Conservation (phyloP, 2,329 filamentous ascomycete genomes). For the Paradendryphiella salina region DNA sequence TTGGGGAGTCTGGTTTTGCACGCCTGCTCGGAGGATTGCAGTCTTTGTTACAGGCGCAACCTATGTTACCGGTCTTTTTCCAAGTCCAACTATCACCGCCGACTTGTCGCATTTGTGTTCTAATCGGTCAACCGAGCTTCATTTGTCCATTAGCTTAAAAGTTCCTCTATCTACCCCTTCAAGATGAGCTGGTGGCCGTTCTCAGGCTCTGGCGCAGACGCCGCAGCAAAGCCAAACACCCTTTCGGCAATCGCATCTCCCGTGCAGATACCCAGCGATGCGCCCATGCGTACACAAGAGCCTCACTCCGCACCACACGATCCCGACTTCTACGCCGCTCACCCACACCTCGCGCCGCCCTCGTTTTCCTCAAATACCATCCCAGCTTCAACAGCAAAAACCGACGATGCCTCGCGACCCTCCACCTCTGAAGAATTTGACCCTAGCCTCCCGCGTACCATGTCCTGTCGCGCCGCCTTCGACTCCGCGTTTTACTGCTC, state of each 20-base stretch:
- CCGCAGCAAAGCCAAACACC: conserved; percentile 19
- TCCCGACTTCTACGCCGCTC: conserved; percentile 58
- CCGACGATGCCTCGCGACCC: conserved; percentile 2
- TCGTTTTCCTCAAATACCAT: conserved; percentile 21
- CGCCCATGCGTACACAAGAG: conserved; percentile 21
- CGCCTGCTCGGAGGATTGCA: too few species aligned
- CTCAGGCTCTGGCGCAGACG: conserved; percentile 21
- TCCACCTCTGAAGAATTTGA: conserved; percentile 22
- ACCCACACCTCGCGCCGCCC: conserved; percentile 53
- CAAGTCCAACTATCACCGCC: neutral
- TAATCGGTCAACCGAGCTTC: neutral
- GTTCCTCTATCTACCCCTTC: neutral
- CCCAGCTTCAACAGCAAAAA: conserved; percentile 9
- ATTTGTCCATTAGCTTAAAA: neutral
- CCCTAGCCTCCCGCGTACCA: conserved; percentile 67
- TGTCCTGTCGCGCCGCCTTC: conserved; percentile 90
- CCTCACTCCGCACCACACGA: conserved; percentile 50
- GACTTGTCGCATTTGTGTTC: neutral
- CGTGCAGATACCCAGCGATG: conserved; percentile 9
- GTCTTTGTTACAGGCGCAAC: too few species aligned
- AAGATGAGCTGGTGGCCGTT: conserved; percentile 33
- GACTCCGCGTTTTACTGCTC: conserved; percentile 95
- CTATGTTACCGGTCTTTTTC: too few species aligned
- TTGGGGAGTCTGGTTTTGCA: too few species aligned
- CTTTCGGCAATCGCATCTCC: conserved; percentile 3